phyloP scores from a whole-genome alignment of 352 stramenopile species.

The Albugo laibachii region DNA sequence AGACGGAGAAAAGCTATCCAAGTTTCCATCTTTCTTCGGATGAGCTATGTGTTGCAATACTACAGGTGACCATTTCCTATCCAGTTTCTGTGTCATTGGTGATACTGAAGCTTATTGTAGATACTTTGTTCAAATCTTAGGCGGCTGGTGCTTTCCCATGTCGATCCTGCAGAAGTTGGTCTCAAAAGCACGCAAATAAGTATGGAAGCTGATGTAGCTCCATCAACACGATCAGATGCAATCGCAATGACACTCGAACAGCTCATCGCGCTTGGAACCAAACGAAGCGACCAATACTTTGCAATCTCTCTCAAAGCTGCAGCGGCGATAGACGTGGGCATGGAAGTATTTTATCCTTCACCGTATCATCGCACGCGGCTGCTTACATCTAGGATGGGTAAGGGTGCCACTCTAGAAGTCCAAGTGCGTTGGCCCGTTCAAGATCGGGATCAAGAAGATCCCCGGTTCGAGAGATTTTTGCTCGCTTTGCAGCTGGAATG shows the following conservation, averaged over 20 bases:
- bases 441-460: conserved; percentile 72
- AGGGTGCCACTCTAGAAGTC: conserved; percentile 60
- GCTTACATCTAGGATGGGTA: conserved; percentile 64
- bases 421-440: conserved; percentile 76
- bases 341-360: conserved; percentile 74
- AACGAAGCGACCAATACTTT: conserved; percentile 64
- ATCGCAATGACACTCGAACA: conserved; percentile 47
- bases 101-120: conserved; percentile 12
- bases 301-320: conserved; percentile 64
- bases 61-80: conserved; percentile 17
- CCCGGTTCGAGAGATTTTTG: conserved; percentile 67
- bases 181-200: conserved; percentile 19
- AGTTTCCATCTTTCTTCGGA: conserved; percentile 19
- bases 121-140: conserved; percentile 66
- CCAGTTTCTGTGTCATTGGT: neutral
- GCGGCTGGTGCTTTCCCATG: conserved; percentile 51
- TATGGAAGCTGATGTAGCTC: conserved; percentile 25
- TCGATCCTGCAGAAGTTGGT: conserved; percentile 56
- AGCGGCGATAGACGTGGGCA: conserved; percentile 63
- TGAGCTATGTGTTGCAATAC: conserved; percentile 38
- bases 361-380: conserved; percentile 65
- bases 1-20: too few relatives aligned
- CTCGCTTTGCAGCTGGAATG: conserved; percentile 77
- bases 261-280: conserved; percentile 59
- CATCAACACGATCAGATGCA: conserved; percentile 31